phyloP scores from a whole-genome alignment of 2,329 filamentous ascomycete species.

The Reticulascus tulasneorum region DNA sequence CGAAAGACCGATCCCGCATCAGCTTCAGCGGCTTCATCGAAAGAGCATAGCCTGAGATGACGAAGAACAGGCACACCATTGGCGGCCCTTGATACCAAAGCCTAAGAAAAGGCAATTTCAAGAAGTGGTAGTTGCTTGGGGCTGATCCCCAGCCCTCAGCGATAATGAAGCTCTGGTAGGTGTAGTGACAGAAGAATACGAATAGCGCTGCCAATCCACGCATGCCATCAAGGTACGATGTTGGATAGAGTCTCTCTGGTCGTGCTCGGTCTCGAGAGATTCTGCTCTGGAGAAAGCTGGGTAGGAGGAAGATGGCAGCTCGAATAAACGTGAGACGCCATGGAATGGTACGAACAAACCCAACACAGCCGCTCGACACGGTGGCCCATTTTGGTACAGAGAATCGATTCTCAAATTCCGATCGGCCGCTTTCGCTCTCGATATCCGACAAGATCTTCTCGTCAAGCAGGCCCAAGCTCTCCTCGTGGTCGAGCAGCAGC shows the following conservation, averaged over 20 bases:
- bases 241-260: conserved; percentile 42
- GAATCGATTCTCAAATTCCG: conserved; percentile 32
- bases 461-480: conserved; percentile 42
- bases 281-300: conserved; percentile 47
- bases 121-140: conserved; percentile 38
- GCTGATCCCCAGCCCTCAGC: conserved; percentile 45
- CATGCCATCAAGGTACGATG: conserved; percentile 56
- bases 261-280: conserved; percentile 36
- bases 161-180: conserved; percentile 49
- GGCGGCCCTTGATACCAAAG: conserved; percentile 52
- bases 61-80: conserved; percentile 58
- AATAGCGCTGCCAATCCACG: conserved; percentile 52
- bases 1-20: conserved; percentile 30
- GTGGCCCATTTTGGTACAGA: conserved; percentile 26
- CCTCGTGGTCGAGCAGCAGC: conserved; percentile 34
- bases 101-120: conserved; percentile 51
- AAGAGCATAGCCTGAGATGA: conserved; percentile 59
- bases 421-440: conserved; percentile 36
- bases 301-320: conserved; percentile 41
- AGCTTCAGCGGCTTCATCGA: conserved; percentile 50
- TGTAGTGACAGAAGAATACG: conserved; percentile 55
- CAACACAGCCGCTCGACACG: conserved; percentile 23
- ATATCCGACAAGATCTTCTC: conserved; percentile 38
- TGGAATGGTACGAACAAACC: conserved; percentile 26
- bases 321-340: conserved; percentile 35